Base-by-base conservation (phyloP, 352 stramenopile genomes). In the Globisporangium solare region DNA sequence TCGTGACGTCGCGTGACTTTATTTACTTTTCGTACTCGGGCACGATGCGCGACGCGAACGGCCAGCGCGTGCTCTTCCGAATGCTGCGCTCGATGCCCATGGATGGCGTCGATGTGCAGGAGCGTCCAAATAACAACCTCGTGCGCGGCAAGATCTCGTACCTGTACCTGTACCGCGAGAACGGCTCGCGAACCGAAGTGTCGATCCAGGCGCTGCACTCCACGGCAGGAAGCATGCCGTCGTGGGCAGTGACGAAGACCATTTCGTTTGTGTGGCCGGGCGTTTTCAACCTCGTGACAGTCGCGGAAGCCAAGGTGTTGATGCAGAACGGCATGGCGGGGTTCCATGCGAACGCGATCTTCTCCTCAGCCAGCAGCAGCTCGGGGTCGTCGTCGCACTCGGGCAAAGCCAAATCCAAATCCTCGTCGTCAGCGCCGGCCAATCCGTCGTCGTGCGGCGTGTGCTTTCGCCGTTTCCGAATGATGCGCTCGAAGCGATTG, bases 21-120 rank as follows among this genome's bases (percentile, higher is more conserved):
- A 54, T 82, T 12, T 82, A 69, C 51, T 71, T 77, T 37, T 64
- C 70, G 58, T 71, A 68, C 57, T 72, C 73, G 51, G 70, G 73
- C 27, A 63, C 60, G 10, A 67, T 50, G 21, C 37, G 62, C 12
- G 70, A 79, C 48, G 45, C 58, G 20, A 55, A 75, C 27, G 70
- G 73, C 24, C 64, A 73, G n/a, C 70, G 61, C n/a, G 62, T 76
- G 47, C 32, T 77, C 41, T 74, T 72, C 48, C 66, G 66, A 0
- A 61, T 74, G 48, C 21, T 77, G 32, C 69, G 66, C 17, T 66
- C 66, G 7, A 77, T 74, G 69, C 66, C 69, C 20, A 74, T 77
- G 69, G 66, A 77, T 22, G 66, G 61, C 49, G 60, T 74, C 14
- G 42, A 47, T 6, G 57, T 77, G 5, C 60, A 71, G 13, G 56